Evolutionary conservation across 805 yeast genomes (phyloP).

Genomic region (Huiozyma naganishii): DNA sequence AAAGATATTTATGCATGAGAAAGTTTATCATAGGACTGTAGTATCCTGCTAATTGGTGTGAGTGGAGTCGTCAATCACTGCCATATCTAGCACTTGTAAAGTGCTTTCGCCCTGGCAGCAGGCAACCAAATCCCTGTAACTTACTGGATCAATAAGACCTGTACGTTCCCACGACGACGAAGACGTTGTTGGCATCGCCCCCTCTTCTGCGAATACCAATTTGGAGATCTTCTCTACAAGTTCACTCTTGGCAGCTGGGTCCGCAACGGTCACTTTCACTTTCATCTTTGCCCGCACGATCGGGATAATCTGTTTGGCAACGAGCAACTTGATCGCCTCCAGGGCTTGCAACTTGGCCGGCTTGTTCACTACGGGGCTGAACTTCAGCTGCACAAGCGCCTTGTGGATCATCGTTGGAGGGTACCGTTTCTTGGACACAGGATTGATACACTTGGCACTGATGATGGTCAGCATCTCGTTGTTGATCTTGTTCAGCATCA

Average conservation of each 20-base stretch:
- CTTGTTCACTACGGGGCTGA: constrained; percentile 62
- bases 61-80: constrained; percentile 19
- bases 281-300: constrained; percentile 93
- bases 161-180: constrained; percentile 40
- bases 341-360: constrained; percentile 82
- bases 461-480: constrained; percentile 76
- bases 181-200: constrained; percentile 29
- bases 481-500: constrained; percentile 58
- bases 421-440: constrained; percentile 78
- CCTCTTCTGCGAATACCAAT: constrained; percentile 34
- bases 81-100: constrained; percentile 80
- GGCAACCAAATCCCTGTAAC: constrained; percentile 60
- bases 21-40: too few relatives aligned
- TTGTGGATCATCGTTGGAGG: constrained; percentile 93
- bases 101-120: constrained; percentile 48
- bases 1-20: not conserved
- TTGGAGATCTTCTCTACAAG: constrained; percentile 34
- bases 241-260: constrained; percentile 7
- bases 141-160: constrained; percentile 78
- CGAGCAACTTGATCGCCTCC: constrained; percentile 75
- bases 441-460: constrained; percentile 86
- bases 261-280: constrained; percentile 48
- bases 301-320: constrained; percentile 75
- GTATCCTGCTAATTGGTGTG: too few relatives aligned
- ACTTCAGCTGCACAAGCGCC: constrained; percentile 65